Evolutionary conservation across 345 rosid species (phyloP), one percentile per base, ranked within the genome.

Genomic region (Camelina neglecta): DNA sequence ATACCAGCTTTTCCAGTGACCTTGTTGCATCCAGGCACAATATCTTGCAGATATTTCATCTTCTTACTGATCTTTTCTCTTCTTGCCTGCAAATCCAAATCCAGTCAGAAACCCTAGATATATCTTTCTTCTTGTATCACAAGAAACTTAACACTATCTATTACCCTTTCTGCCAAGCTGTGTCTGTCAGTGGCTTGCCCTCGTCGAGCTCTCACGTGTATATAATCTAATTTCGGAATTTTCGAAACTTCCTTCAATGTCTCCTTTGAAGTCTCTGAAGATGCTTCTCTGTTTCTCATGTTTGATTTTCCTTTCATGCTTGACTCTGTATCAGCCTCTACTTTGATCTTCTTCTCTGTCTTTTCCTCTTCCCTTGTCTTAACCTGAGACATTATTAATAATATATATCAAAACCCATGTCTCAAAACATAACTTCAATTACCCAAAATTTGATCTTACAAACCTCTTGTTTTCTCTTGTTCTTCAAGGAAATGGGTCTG

Each of bases 31-130:
- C 93, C 90, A 6, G 93, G 96, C 2, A 92, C 89, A 60, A 88
- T 79, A 65, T 88, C 92, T 74, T 87, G 96, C 67, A 90, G 79
- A 75, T 82, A 82, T 70, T 85, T 90, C 90, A 90, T 83, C 71
- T 88, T 85, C 72, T 87, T 86, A 41, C 88, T 89, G 20, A 89
- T 86, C 54, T 83, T 90, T 79, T 85, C 93, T 79, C 90, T 85
- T 60, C 90, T 84, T 11, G 84, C 88, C 97, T 92, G 75, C 36
- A 75, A 24, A 67, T 60, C 2, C 12, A 69, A 69, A 62, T 2
- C n/a, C 16, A 47, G 8, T 56, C 2, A 31, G 24, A 35, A 65
- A 58, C 58, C 72, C 24, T 50, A 60, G 57, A 72, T 8, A 39
- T 62, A 15, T 51, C 11, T 23, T 31, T 11, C 5, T 65, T 20